phyloP scores from a whole-genome alignment of 306 rosid species.

The Cercis canadensis region DNA sequence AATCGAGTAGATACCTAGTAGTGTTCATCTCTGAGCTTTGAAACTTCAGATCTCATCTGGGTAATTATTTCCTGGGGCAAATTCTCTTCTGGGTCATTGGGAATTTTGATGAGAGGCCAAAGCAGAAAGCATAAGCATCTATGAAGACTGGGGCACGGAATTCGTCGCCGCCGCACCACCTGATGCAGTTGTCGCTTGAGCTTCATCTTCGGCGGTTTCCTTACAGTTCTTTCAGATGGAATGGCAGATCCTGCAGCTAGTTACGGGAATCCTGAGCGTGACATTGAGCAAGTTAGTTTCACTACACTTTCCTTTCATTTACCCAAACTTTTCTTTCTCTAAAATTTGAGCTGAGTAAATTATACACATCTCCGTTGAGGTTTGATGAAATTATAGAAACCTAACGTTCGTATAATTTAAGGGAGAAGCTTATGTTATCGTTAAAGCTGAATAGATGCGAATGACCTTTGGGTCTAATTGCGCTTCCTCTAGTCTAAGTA shows the following conservation, averaged over 20 bases:
- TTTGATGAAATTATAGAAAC: no score
- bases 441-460: no score
- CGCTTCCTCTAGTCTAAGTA: no score
- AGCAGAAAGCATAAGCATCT: conserved; percentile 63
- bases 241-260: conserved; percentile 84
- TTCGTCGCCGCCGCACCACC: conserved; percentile 45
- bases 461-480: no score
- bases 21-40: conserved; percentile 11
- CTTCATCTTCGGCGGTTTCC: conserved; percentile 59
- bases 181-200: conserved; percentile 72
- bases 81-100: conserved; percentile 32
- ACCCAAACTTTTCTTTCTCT: not conserved
- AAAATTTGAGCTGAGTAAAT: not conserved
- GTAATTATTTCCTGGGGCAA: not conserved
- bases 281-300: conserved; percentile 79
- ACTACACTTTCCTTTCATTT: conserved; percentile 3
- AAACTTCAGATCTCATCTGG: not conserved
- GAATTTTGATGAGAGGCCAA: conserved; percentile 79
- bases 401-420: no score
- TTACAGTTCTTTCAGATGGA: conserved; percentile 81
- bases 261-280: conserved; percentile 67
- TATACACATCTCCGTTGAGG: no score
- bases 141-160: conserved; percentile 72
- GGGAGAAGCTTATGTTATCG: no score
- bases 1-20: conserved; percentile 17